Evolutionary conservation across 202 grass and related monocot species (phyloP).

Genomic region (Panicum hallii): DNA sequence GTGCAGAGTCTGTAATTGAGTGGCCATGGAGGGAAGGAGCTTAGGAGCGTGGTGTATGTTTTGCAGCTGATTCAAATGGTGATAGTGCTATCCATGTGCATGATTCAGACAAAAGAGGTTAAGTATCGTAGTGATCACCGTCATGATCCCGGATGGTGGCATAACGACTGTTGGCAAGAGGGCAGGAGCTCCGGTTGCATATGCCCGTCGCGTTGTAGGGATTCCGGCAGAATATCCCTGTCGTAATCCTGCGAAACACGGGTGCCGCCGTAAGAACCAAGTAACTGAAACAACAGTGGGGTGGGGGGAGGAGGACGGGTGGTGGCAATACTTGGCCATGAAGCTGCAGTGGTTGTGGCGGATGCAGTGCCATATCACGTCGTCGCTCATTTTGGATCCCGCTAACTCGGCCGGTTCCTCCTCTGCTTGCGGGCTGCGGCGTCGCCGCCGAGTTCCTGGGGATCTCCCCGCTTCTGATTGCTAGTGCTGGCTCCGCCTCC

Average conservation of each 20-base stretch:
- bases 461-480: neutral
- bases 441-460: neutral
- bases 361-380: slow-evolving; percentile 93
- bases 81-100: too few relatives aligned
- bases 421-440: neutral
- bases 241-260: slow-evolving; percentile 58
- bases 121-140: slow-evolving; percentile 38
- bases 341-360: slow-evolving; percentile 93
- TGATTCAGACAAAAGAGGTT: too few relatives aligned
- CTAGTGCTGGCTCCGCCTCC: neutral
- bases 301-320: neutral
- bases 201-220: slow-evolving; percentile 86
- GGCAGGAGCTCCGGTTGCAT: slow-evolving; percentile 94
- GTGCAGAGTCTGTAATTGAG: too few relatives aligned
- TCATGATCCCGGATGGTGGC: slow-evolving; percentile 85
- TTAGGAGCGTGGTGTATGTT: too few relatives aligned
- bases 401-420: neutral
- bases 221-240: slow-evolving; percentile 82
- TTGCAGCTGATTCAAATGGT: too few relatives aligned
- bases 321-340: slow-evolving; percentile 71
- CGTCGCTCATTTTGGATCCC: slow-evolving; percentile 73
- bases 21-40: too few relatives aligned
- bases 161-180: slow-evolving; percentile 93
- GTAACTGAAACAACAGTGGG: neutral
- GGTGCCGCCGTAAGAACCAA: neutral